Base-by-base conservation (phyloP, 1,284 basidiomycete species). In the Moesziomyces sp. region DNA sequence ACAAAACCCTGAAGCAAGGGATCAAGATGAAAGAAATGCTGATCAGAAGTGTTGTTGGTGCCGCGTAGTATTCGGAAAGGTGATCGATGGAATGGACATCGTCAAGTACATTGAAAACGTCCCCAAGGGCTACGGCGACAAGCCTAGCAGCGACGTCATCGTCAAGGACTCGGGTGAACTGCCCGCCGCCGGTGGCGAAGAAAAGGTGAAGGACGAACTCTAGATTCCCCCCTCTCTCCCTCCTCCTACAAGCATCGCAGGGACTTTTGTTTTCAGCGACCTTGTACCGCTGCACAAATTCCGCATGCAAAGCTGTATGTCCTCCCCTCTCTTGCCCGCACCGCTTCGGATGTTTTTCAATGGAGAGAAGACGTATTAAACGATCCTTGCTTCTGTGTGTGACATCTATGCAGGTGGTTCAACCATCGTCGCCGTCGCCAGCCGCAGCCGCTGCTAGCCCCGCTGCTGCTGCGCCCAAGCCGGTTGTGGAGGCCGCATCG, bases 21-120 rank as follows among this genome's bases (percentile, higher is more conserved):
- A n/a, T 16, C 24, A 19, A 43, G 30, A 18, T 35, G 13, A 3
- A 84, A 84, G 80, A 88, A 86, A 16, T 84, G 88, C 23, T 92
- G 91, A 23, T 44, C 30, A 13, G 30, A 6, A 28, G 13, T 5
- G 30, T 34, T 34, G 5, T 13, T 10, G 30, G 30, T 2, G 30
- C 6, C 6, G 26, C 6, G 2, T 2, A 74, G 82, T 84, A 28
- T 84, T 84, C 54, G 82, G 82, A 47, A 49, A 72, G 47, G 74
- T 84, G 11, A 21, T 81, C 11, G 69, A 79, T 18, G 81, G 81
- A 45, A 76, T 79, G 68, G 71, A 84, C 49, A 60, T 81, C n/a
- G 77, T 83, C 57, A 70, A 79, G 61, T 63, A 74, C 58, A 71
- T 83, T 44, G 82, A 80, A 50, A 70, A 74, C 44, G 82, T 83